Evolutionary conservation across 2,329 filamentous ascomycete species (phyloP).

Genomic region (Aspergillus candidus): DNA sequence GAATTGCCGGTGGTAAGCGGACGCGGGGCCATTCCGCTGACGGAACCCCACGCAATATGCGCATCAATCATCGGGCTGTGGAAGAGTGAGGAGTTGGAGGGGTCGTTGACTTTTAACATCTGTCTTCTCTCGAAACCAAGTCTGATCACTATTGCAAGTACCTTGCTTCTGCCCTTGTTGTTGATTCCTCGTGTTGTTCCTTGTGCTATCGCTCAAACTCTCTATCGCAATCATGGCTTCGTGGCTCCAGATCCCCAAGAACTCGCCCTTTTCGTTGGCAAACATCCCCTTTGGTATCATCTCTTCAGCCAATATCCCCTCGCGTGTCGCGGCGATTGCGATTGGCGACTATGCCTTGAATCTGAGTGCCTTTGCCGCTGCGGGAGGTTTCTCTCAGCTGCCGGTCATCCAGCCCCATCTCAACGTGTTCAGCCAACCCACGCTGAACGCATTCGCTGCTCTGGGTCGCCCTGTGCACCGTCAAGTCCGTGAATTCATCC

Average conservation of each 20-base stretch:
- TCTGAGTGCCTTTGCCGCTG: conserved; percentile 55
- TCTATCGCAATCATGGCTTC: conserved; percentile 38
- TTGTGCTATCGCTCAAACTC: neutral
- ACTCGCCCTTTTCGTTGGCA: conserved; percentile 65
- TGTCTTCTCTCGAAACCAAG: neutral
- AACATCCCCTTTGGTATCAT: conserved; percentile 84
- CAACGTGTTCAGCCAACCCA: conserved; percentile 58
- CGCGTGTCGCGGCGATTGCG: conserved; percentile 61
- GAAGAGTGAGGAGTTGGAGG: neutral
- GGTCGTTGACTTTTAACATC: conserved; percentile 5
- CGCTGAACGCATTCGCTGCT: conserved; percentile 67
- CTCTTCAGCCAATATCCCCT: conserved; percentile 51
- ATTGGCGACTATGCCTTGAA: conserved; percentile 69
- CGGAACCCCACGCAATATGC: conserved; percentile 2
- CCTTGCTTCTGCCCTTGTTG: neutral
- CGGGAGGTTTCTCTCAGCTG: conserved; percentile 55
- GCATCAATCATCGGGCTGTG: neutral
- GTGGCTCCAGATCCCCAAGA: conserved; percentile 55
- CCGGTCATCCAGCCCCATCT: conserved; percentile 53
- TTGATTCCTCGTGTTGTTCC: neutral
- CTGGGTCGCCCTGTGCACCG: conserved; percentile 63
- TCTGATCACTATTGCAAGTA: neutral
- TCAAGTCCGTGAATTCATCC: conserved; percentile 63
- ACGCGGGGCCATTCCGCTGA: conserved; percentile 8
- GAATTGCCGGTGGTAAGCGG: conserved; percentile 16